Base-by-base conservation (phyloP, 805 yeast genomes). In the Teunomyces barrocoloradensis region DNA sequence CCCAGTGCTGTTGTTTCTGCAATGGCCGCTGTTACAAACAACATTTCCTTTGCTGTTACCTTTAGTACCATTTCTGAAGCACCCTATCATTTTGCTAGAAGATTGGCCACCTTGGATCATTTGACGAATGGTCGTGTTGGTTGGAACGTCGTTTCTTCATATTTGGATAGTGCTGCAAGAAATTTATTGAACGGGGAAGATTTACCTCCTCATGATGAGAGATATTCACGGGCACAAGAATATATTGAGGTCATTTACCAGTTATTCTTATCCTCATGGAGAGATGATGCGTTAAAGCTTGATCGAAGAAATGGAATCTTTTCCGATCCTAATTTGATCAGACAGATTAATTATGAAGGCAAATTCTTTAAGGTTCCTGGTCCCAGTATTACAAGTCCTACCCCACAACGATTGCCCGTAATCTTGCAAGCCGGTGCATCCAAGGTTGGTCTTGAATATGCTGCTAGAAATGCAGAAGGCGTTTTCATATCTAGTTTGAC, bases 1-100 rank as follows among this genome's bases (percentile, higher is more conserved):
- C 45, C 45, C 9, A 43, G 45, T 25, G 45, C 45, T 13, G 41
- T 43, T 34, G 35, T 43, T n/a, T 33, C 45, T 7, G 45, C 45
- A 18, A 43, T 43, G 45, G 45, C 45, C 15, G 45, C 45, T 5
- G 41, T 43, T 13, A 43, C 45, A 17, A 35, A 35, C 20, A 43
- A 43, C 7, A 21, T 43, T 13, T 13, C 45, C n/a, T 43, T 43
- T 27, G 45, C 40, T 11, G 28, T 43, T 13, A 43, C 45, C 21
- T 43, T 43, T 40, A 43, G 45, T 17, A 43, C 45, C 18, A 43
- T 43, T 20, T 21, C 41, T 6, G 45, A 43, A 23, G 45, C 45
- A 6, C 45, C 45, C 2, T 43, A 43, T 39, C 45, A 43, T 25
- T 43, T 43, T 27, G 41, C 41, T 6, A 23, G 45, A 25, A 34